phyloP scores from a whole-genome alignment of 2,329 filamentous ascomycete species.

The Pestalotiopsis sp. region DNA sequence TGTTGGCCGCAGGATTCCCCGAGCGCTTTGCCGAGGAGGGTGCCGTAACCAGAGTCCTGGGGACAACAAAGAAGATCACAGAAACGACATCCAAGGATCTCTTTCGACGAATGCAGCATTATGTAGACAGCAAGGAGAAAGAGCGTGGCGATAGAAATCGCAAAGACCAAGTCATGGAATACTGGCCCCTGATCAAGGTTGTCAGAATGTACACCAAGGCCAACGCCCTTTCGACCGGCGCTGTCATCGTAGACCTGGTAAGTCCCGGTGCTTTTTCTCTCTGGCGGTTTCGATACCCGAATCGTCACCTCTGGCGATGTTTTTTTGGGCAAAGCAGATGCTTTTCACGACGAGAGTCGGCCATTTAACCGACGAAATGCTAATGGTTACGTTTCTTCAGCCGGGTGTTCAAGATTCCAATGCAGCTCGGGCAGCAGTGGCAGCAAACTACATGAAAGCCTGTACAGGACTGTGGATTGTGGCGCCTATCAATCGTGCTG shows the following conservation, averaged over 20 bases:
- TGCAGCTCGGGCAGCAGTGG: constrained; percentile 58
- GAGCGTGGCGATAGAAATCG: not conserved
- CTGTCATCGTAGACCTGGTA: constrained; percentile 56
- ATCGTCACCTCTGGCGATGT: not conserved
- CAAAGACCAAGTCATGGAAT: not conserved
- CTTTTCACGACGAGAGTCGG: not conserved
- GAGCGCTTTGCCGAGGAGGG: constrained; percentile 44
- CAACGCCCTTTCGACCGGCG: constrained; percentile 52
- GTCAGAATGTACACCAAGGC: constrained; percentile 52
- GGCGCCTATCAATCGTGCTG: constrained; percentile 61
- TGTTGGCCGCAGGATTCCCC: constrained; percentile 24
- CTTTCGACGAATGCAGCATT: constrained; percentile 46
- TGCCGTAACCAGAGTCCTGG: constrained; percentile 44
- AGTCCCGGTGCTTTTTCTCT: not conserved
- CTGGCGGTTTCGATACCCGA: not conserved
- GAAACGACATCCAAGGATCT: constrained; percentile 40
- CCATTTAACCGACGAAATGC: not conserved
- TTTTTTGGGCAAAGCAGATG: not conserved
- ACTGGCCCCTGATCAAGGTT: constrained; percentile 35
- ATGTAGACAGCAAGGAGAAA: constrained; percentile 47
- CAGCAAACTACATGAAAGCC: constrained; percentile 60
- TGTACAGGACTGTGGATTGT: constrained; percentile 61
- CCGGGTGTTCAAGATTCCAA: constrained; percentile 63
- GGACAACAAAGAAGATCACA: constrained; percentile 41
- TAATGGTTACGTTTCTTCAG: constrained; percentile 4